These are phyloP conservation scores for Apiotrichum gracile DNA, from an alignment of 1,284 basidiomycete species.

Conservation along the genomic window DNA sequence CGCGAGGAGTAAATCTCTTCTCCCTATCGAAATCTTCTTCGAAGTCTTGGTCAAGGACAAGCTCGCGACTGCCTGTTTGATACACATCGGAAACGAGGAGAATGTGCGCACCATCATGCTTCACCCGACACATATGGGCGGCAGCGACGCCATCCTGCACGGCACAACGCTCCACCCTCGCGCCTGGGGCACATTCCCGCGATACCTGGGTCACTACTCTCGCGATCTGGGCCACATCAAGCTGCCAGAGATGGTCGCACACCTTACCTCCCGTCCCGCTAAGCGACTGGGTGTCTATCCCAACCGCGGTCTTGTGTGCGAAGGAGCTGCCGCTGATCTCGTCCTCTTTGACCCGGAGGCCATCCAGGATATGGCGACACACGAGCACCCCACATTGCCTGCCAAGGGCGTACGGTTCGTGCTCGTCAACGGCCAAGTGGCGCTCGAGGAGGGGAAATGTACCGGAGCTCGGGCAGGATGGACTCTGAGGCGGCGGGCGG, in stretches of 20 bases:
- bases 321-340: slow-evolving; percentile 38
- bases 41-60: slow-evolving; percentile 37
- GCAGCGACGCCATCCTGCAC: slow-evolving; percentile 41
- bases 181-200: slow-evolving; percentile 40
- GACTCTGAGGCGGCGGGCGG: slow-evolving; percentile 45
- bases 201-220: slow-evolving; percentile 38
- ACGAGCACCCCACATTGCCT: slow-evolving; percentile 25
- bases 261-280: slow-evolving; percentile 43
- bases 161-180: slow-evolving; percentile 32
- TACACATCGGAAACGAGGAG: slow-evolving; percentile 45
- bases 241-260: slow-evolving; percentile 36
- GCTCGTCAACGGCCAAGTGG: slow-evolving; percentile 38
- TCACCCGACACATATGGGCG: slow-evolving; percentile 35
- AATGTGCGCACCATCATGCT: slow-evolving; percentile 42
- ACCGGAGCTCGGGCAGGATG: slow-evolving; percentile 31
- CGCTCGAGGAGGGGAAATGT: slow-evolving; percentile 30
- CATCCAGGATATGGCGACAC: slow-evolving; percentile 34
- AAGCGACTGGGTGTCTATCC: slow-evolving; percentile 39
- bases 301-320: slow-evolving; percentile 28
- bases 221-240: slow-evolving; percentile 25
- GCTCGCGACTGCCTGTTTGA: slow-evolving; percentile 37
- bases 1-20: slow-evolving; percentile 5
- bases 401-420: slow-evolving; percentile 35
- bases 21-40: slow-evolving; percentile 34
- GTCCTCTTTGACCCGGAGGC: slow-evolving; percentile 39